Evolutionary conservation across 192 early-diverging fungal species (phyloP).

Genomic region (Entophlyctis helioformis): DNA sequence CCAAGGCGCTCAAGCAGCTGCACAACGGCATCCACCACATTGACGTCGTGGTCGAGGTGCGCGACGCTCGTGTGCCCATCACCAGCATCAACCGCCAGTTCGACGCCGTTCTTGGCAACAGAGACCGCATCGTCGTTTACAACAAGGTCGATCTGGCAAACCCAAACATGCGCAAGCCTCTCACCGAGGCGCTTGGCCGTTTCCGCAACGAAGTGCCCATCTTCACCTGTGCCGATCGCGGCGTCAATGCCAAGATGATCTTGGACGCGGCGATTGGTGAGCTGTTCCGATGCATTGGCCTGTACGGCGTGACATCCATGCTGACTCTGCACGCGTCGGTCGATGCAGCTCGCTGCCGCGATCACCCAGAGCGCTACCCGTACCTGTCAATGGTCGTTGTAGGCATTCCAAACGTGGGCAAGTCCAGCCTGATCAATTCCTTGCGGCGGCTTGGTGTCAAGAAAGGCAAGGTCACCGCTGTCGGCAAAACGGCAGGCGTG

Average conservation of each 20-base stretch:
- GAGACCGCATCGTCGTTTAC: constrained; percentile 73
- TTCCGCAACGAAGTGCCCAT: constrained; percentile 39
- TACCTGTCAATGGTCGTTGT: constrained; percentile 66
- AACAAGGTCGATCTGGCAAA: constrained; percentile 89
- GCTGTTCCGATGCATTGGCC: not conserved
- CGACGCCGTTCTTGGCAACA: constrained; percentile 37
- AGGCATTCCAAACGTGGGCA: constrained; percentile 95
- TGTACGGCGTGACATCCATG: too few species aligned
- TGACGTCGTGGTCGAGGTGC: constrained; percentile 85
- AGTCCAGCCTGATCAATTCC: constrained; percentile 84
- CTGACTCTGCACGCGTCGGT: too few species aligned
- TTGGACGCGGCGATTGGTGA: constrained; percentile 52
- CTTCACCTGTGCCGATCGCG: constrained; percentile 52
- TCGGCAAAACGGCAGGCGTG: constrained; percentile 79
- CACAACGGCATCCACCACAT: constrained; percentile 32
- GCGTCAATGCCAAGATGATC: constrained; percentile 53
- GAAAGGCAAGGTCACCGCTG: constrained; percentile 71
- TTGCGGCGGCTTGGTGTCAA: constrained; percentile 63
- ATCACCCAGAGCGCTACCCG: constrained; percentile 16
- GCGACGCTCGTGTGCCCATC: constrained; percentile 88
- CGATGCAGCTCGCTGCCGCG: too few species aligned
- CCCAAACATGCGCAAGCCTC: constrained; percentile 18
- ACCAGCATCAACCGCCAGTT: constrained; percentile 82
- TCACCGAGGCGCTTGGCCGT: constrained; percentile 17
- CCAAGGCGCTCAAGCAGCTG: constrained; percentile 21